A percentile compares a stretch with the other conserved stretches of the same genome.
Evolutionary conservation across 768 basidiomycete genomes (phyloP).

Genomic region (Lactarius sp.): DNA sequence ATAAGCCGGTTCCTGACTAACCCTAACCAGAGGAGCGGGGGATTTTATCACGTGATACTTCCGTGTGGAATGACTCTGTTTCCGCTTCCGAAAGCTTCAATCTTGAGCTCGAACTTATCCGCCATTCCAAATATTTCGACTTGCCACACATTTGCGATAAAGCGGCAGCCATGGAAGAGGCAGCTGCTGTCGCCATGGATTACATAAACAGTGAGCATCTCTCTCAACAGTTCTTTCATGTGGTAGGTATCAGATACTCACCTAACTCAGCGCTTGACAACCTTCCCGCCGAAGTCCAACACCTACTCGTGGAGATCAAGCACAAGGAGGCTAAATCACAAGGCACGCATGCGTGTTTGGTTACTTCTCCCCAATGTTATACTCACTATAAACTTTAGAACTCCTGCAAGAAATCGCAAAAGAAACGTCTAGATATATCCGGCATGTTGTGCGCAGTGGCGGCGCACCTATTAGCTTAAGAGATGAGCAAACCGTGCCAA

Average conservation of each 20-base stretch:
- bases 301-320: slow-evolving; percentile 45
- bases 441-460: slow-evolving; percentile 37
- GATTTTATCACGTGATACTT: neutral
- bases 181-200: slow-evolving; percentile 45
- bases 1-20: too few species aligned
- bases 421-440: slow-evolving; percentile 42
- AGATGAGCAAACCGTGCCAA: slow-evolving; percentile 36
- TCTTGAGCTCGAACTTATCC: neutral
- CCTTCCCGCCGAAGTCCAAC: slow-evolving; percentile 45
- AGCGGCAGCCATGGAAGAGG: slow-evolving; percentile 39
- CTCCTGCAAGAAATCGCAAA: slow-evolving; percentile 42
- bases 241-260: neutral
- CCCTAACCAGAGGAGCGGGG: too few species aligned
- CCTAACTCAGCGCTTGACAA: slow-evolving; percentile 42
- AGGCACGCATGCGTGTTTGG: slow-evolving; percentile 30
- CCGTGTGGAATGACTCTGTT: too few species aligned
- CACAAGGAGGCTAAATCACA: slow-evolving; percentile 41
- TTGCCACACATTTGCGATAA: neutral
- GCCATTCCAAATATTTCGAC: neutral
- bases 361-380: neutral
- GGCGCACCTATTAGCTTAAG: slow-evolving; percentile 29
- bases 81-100: neutral
- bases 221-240: neutral
- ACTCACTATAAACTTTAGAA: slow-evolving; percentile 30
- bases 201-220: slow-evolving; percentile 43